These are phyloP conservation scores for Camelina laxa DNA, from an alignment of 345 rosid genomes.

Conservation along the genomic window DNA sequence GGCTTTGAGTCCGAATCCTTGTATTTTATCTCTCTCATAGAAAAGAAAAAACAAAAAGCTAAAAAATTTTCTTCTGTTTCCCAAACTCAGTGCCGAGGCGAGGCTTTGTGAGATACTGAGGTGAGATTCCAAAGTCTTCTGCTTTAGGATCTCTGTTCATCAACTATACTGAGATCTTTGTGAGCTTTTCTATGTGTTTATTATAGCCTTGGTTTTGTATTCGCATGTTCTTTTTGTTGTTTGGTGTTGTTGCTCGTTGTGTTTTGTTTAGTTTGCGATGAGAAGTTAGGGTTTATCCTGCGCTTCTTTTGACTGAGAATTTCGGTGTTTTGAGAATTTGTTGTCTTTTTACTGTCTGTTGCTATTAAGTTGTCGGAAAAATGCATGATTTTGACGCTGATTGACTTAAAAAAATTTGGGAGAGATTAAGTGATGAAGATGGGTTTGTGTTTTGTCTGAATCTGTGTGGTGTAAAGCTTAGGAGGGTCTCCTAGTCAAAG, in stretches of 20 bases:
- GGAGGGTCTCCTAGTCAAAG: neutral
- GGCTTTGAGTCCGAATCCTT: slow-evolving; percentile 46
- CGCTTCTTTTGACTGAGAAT: slow-evolving; percentile 7
- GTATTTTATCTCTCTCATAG: slow-evolving; percentile 62
- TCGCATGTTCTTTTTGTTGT: slow-evolving; percentile 13
- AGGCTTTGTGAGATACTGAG: slow-evolving; percentile 32
- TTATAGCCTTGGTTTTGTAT: slow-evolving; percentile 15
- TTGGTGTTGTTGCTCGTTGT: neutral
- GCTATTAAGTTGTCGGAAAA: neutral
- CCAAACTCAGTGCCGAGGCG: slow-evolving; percentile 37
- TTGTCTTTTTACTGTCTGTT: slow-evolving; percentile 3
- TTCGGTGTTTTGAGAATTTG: neutral
- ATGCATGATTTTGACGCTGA: slow-evolving; percentile 15
- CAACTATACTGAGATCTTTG: neutral
- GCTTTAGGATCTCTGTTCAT: slow-evolving; percentile 10
- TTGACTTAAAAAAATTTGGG: neutral
- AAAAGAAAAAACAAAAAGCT: slow-evolving; percentile 21
- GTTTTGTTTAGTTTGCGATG: slow-evolving; percentile 4
- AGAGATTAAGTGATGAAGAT: neutral
- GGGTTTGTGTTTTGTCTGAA: slow-evolving; percentile 25
- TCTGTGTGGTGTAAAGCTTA: slow-evolving; percentile 13
- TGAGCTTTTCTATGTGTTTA: slow-evolving; percentile 3
- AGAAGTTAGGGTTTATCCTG: slow-evolving; percentile 43
- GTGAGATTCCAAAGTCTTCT: slow-evolving; percentile 40
- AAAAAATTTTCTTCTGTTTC: slow-evolving; percentile 36